phyloP scores from a whole-genome alignment of 768 basidiomycete species.

The Hortiboletus campestris region DNA sequence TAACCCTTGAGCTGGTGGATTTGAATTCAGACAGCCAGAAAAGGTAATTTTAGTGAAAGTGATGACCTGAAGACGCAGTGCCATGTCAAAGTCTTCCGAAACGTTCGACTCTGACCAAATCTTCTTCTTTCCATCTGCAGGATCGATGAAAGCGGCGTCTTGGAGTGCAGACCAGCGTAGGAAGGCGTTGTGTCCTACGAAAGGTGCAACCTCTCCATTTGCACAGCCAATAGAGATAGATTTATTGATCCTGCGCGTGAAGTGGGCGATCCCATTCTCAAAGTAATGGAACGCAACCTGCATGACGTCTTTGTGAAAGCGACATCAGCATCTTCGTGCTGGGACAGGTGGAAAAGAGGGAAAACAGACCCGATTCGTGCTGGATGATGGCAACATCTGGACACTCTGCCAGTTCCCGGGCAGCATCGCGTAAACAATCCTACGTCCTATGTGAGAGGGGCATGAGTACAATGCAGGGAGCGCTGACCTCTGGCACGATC shows the following conservation, averaged over 20 bases:
- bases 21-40: conserved; percentile 59
- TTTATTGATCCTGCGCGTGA: conserved; percentile 87
- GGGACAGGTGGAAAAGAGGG: background rate
- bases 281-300: conserved; percentile 88
- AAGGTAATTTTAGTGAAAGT: background rate
- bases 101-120: conserved; percentile 69
- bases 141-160: conserved; percentile 74
- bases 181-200: conserved; percentile 88
- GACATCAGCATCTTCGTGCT: conserved; percentile 26
- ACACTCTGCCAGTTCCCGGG: conserved; percentile 76
- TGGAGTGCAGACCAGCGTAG: conserved; percentile 90
- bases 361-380: conserved; percentile 67
- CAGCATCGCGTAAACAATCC: conserved; percentile 91
- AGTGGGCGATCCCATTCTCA: conserved; percentile 90
- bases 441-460: conserved; percentile 20
- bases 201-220: conserved; percentile 74
- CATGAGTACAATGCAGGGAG: background rate
- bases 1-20: conserved; percentile 32
- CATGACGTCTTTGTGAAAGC: conserved; percentile 63
- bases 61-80: conserved; percentile 48
- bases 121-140: conserved; percentile 55
- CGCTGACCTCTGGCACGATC: conserved; percentile 65
- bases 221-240: conserved; percentile 76
- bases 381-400: conserved; percentile 92
- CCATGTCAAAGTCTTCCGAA: conserved; percentile 73